Evolutionary conservation across 1,139 yeast genomes (phyloP).

Genomic region (Pichia kudriavzevii): DNA sequence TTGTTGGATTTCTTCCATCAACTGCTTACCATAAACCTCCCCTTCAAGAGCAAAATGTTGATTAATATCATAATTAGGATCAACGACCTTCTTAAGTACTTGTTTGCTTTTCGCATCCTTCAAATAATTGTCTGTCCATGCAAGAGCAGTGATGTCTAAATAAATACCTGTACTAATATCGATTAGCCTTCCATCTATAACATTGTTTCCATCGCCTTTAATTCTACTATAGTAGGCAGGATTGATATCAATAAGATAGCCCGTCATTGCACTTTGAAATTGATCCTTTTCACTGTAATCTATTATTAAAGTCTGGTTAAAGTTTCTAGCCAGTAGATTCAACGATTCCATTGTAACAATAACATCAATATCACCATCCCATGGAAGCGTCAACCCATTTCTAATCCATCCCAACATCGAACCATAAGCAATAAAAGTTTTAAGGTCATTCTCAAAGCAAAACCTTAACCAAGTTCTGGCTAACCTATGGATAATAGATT

Average conservation of each 20-base stretch:
- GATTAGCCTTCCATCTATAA: slow-evolving; percentile 55
- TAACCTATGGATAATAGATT: slow-evolving; percentile 38
- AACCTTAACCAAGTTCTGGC: slow-evolving; percentile 50
- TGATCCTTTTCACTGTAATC: slow-evolving; percentile 31
- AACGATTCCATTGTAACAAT: slow-evolving; percentile 42
- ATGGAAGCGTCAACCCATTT: slow-evolving; percentile 53
- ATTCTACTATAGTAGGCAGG: slow-evolving; percentile 31
- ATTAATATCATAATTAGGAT: slow-evolving; percentile 31
- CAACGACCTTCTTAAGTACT: slow-evolving; percentile 28
- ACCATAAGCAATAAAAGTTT: slow-evolving; percentile 58
- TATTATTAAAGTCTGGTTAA: slow-evolving; percentile 42
- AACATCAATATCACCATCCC: slow-evolving; percentile 59
- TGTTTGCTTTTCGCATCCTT: slow-evolving; percentile 18
- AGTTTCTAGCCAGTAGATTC: slow-evolving; percentile 33
- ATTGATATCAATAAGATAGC: slow-evolving; percentile 45
- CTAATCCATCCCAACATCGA: slow-evolving; percentile 53
- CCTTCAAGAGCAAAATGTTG: slow-evolving; percentile 18
- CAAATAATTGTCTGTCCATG: slow-evolving; percentile 30
- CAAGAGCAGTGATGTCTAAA: slow-evolving; percentile 50
- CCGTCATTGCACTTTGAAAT: slow-evolving; percentile 32
- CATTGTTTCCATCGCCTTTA: slow-evolving; percentile 37
- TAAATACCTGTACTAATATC: slow-evolving; percentile 49
- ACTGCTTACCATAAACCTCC: slow-evolving; percentile 6
- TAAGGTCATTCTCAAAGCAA: slow-evolving; percentile 34
- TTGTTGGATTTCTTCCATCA: slow-evolving; percentile 14